A percentile compares a stretch with the other conserved stretches of the same genome.
Evolutionary conservation across 306 rosid species (phyloP).

Genomic region (Trichosanthes truncata): DNA sequence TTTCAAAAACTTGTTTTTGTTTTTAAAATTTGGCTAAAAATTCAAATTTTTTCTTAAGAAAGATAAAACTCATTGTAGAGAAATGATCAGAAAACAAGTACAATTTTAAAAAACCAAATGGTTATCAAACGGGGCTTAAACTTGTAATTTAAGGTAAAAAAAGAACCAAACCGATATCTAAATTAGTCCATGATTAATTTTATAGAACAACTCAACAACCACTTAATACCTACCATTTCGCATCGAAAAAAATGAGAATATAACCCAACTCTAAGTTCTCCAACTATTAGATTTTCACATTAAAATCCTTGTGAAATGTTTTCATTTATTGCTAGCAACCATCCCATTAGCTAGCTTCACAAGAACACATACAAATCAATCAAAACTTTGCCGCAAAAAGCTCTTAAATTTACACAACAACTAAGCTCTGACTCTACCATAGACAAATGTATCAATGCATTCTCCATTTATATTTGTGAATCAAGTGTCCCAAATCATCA

Average conservation of each 20-base stretch:
- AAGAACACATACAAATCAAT: not conserved
- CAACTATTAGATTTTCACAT: not conserved
- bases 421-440: not conserved
- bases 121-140: too few species aligned
- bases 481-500: conserved; percentile 79
- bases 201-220: not conserved
- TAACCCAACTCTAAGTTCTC: too few species aligned
- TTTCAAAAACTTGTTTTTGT: too few species aligned
- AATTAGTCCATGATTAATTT: too few species aligned
- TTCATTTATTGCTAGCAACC: not conserved
- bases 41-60: too few species aligned
- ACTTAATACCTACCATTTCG: not conserved
- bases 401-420: not conserved
- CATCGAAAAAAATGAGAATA: not conserved
- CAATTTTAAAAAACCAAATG: too few species aligned
- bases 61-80: too few species aligned
- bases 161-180: too few species aligned
- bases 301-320: not conserved
- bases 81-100: too few species aligned
- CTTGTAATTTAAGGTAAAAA: too few species aligned
- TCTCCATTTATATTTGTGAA: not conserved
- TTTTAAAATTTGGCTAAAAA: too few species aligned
- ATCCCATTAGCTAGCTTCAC: not conserved
- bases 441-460: not conserved
- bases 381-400: not conserved